A percentile compares a stretch with the other conserved stretches of the same genome.
phyloP scores from a whole-genome alignment of 2,329 filamentous ascomycete genomes.

The Calonectria ilicicola region DNA sequence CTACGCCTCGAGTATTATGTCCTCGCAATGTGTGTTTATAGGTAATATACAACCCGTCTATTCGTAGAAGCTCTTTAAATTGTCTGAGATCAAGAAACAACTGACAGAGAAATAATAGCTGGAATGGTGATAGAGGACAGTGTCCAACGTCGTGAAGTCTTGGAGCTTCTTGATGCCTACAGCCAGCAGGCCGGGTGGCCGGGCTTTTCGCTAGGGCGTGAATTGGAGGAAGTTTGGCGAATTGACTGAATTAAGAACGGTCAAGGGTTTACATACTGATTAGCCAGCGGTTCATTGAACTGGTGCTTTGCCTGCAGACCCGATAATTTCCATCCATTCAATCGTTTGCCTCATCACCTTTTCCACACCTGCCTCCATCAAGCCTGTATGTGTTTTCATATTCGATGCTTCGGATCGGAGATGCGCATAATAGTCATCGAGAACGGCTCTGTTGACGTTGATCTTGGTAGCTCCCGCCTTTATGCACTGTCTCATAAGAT shows the following conservation, averaged over 20 bases:
- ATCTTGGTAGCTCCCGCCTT: slow-evolving; percentile 64
- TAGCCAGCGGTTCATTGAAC: not conserved
- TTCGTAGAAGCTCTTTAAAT: too few species aligned
- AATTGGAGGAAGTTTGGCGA: not conserved
- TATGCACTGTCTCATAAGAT: slow-evolving; percentile 65
- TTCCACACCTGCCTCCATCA: not conserved
- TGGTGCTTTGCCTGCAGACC: not conserved
- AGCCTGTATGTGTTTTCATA: not conserved
- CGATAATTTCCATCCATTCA: slow-evolving; percentile 4
- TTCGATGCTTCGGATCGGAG: not conserved
- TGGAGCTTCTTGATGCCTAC: not conserved
- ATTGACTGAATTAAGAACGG: too few species aligned
- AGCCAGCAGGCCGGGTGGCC: not conserved
- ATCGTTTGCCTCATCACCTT: not conserved
- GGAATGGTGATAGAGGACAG: not conserved
- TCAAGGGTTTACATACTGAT: too few species aligned
- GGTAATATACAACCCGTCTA: not conserved
- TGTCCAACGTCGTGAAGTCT: not conserved
- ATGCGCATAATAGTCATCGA: slow-evolving; percentile 46
- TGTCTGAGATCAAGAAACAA: slow-evolving; percentile 30
- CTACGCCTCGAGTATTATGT: slow-evolving; percentile 53
- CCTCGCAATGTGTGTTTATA: slow-evolving; percentile 53
- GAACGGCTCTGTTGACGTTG: slow-evolving; percentile 68
- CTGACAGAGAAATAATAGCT: not conserved
- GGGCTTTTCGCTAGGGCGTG: not conserved